phyloP scores from a whole-genome alignment of 2,329 filamentous ascomycete species.

The Xylariaceae sp. region DNA sequence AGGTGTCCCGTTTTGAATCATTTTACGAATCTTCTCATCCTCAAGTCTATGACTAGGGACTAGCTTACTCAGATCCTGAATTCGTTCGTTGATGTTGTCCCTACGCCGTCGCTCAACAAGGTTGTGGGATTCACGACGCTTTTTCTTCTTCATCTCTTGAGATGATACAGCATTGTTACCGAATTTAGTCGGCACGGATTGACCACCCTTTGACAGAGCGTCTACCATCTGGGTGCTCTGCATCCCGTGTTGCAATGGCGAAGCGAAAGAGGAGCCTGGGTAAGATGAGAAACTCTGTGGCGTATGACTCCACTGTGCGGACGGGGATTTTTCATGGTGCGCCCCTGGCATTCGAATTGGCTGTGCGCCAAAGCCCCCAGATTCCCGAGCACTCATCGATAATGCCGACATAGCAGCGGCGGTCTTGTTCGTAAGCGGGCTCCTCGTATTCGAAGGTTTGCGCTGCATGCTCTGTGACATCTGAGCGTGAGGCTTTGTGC shows the following conservation, averaged over 20 bases:
- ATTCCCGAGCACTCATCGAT: conserved; percentile 63
- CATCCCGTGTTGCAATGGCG: conserved; percentile 66
- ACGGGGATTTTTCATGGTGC: conserved; percentile 74
- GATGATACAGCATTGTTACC: conserved; percentile 60
- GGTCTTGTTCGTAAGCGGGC: conserved; percentile 84
- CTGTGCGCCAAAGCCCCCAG: conserved; percentile 68
- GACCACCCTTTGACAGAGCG: conserved; percentile 80
- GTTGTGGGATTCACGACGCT: conserved; percentile 91
- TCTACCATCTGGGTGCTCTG: conserved; percentile 71
- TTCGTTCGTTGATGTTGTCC: conserved; percentile 98
- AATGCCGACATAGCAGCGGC: conserved; percentile 64
- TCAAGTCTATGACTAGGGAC: conserved; percentile 90
- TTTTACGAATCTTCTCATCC: conserved; percentile 94
- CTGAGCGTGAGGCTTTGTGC: conserved; percentile 54
- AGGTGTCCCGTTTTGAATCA: conserved; percentile 87
- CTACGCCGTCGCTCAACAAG: conserved; percentile 89
- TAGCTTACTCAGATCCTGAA: conserved; percentile 90
- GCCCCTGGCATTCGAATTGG: conserved; percentile 67
- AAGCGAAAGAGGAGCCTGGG: conserved; percentile 83
- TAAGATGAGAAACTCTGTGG: conserved; percentile 81
- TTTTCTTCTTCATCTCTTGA: conserved; percentile 89
- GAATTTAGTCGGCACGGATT: conserved; percentile 86
- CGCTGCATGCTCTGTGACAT: conserved; percentile 63
- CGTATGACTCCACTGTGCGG: conserved; percentile 87
- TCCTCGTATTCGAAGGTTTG: conserved; percentile 69